Base-by-base conservation (phyloP, 139 green algal genomes). In the Volvox reticuliferus region DNA sequence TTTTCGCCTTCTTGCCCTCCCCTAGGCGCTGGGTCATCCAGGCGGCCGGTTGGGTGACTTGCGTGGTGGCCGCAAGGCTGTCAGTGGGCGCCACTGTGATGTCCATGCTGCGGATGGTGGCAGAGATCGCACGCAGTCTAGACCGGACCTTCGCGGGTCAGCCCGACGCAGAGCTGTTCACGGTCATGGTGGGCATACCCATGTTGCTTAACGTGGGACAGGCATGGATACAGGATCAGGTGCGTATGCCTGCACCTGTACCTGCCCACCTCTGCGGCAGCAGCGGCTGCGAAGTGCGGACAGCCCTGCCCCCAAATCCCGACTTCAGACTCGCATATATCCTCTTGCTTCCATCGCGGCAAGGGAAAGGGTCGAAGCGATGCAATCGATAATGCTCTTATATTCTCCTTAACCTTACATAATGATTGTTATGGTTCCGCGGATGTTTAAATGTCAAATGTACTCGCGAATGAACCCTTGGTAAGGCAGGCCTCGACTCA, bases 201-300 rank as follows among this genome's bases (percentile, higher is more conserved):
- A 79, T 93, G 50, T 35, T 92, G 65, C 67, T 94, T 76, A 94
- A 94, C 76, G 75, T 93, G 32, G 92, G 92, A 21, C 92, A 92
- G 67, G 92, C 92, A 12, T 94, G 88, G 87, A 94, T 94, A 30
- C 92, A 94, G 78, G 92, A 94, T 82, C 92, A 94, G 87, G 92
- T 94, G 63, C 2, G 44, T 55, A 55, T 55, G 44, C 44, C 44
- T 5, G 44, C 5, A 55, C 44, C 44, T 55, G 44, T 55, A 55
- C 9, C 44, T 55, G 44, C 9, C 44, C 9, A 55, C 44, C 44
- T 55, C 9, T 55, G 65, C 71, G 71, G 71, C 21, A 79, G 71
- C 28, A 35, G 2, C 22, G 71, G 14, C 26, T 2, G 30, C 16
- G 71, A 2, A 79, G 67, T 55, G 44, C 65, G 12, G 65, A 73